A percentile compares a stretch with the other conserved stretches of the same genome.
Conservation (phyloP, 345 rosid genomes). For the Moringa oleifera region DNA sequence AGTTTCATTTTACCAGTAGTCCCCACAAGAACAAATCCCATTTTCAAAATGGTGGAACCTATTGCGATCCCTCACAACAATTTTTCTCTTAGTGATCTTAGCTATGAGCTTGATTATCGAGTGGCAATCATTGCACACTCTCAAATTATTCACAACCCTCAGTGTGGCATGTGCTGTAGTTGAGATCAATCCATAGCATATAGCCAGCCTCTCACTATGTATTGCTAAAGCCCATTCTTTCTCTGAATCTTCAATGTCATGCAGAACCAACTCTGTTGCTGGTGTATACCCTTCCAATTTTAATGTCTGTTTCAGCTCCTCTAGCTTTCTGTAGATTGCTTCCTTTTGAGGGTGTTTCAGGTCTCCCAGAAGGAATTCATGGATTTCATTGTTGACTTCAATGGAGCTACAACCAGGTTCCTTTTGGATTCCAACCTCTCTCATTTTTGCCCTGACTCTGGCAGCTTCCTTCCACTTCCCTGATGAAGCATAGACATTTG, state of each 20-base stretch:
- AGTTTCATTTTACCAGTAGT: slow-evolving; percentile 30
- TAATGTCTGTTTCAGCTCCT: slow-evolving; percentile 37
- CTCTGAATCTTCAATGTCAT: slow-evolving; percentile 32
- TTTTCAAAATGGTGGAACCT: slow-evolving; percentile 37
- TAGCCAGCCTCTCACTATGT: slow-evolving; percentile 39
- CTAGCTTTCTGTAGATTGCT: slow-evolving; percentile 46
- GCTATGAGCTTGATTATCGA: slow-evolving; percentile 32
- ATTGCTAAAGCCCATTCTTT: slow-evolving; percentile 19
- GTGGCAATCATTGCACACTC: slow-evolving; percentile 38
- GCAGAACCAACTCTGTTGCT: slow-evolving; percentile 27
- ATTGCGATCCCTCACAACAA: slow-evolving; percentile 34
- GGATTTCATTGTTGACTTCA: slow-evolving; percentile 47
- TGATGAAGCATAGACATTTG: slow-evolving; percentile 47
- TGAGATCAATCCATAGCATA: slow-evolving; percentile 34
- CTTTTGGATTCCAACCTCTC: slow-evolving; percentile 42
- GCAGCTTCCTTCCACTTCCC: slow-evolving; percentile 59
- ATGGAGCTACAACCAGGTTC: slow-evolving; percentile 70
- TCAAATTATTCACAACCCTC: slow-evolving; percentile 32
- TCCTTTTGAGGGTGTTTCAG: slow-evolving; percentile 40
- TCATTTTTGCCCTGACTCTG: slow-evolving; percentile 47
- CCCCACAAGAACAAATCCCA: slow-evolving; percentile 33
- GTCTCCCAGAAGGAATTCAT: slow-evolving; percentile 56
- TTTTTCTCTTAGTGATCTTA: slow-evolving; percentile 27
- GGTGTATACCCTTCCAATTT: slow-evolving; percentile 33
- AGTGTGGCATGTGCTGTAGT: slow-evolving; percentile 26